Percentiles rank a stretch among this genome's conserved stretches.
These are phyloP conservation scores for Aspergillus quadricinctus DNA, from an alignment of 2,329 filamentous ascomycete species.

Conservation along the genomic window DNA sequence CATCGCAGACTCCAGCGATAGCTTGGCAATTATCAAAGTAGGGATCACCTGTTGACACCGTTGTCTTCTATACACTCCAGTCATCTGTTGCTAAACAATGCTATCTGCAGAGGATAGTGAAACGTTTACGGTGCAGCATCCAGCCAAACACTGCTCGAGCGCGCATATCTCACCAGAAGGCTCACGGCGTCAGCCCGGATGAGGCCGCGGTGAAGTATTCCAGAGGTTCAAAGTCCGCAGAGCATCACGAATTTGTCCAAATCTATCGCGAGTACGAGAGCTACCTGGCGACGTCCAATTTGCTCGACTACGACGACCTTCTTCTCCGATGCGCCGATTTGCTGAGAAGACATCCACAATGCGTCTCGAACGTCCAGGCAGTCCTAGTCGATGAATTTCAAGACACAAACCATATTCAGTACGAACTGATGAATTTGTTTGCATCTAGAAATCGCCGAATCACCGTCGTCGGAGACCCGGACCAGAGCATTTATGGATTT, in stretches of 20 bases:
- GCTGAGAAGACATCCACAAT: conserved; percentile 66
- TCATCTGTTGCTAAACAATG: conserved; percentile 8
- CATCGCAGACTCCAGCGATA: conserved; percentile 83
- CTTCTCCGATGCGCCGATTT: conserved; percentile 79
- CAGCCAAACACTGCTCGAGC: conserved; percentile 67
- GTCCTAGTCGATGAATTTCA: conserved; percentile 97
- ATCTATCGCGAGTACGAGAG: conserved; percentile 73
- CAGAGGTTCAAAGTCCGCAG: conserved; percentile 38
- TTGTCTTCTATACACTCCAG: background rate
- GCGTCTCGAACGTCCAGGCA: conserved; percentile 82
- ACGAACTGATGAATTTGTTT: conserved; percentile 86
- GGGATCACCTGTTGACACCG: background rate
- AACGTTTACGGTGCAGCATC: conserved; percentile 63
- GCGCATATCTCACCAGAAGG: conserved; percentile 67
- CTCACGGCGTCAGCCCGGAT: conserved; percentile 48
- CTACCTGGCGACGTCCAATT: conserved; percentile 68
- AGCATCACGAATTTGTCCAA: conserved; percentile 62
- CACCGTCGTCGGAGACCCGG: conserved; percentile 92
- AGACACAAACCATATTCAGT: conserved; percentile 93
- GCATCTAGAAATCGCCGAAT: conserved; percentile 70
- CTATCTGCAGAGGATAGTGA: conserved; percentile 62
- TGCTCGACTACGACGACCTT: conserved; percentile 93
- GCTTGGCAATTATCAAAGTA: conserved; percentile 66
- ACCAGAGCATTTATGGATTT: conserved; percentile 97
- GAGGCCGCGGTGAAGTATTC: conserved; percentile 37